Conservation (phyloP, 202 grass and related monocot species). For the Saccharum hybrid region DNA sequence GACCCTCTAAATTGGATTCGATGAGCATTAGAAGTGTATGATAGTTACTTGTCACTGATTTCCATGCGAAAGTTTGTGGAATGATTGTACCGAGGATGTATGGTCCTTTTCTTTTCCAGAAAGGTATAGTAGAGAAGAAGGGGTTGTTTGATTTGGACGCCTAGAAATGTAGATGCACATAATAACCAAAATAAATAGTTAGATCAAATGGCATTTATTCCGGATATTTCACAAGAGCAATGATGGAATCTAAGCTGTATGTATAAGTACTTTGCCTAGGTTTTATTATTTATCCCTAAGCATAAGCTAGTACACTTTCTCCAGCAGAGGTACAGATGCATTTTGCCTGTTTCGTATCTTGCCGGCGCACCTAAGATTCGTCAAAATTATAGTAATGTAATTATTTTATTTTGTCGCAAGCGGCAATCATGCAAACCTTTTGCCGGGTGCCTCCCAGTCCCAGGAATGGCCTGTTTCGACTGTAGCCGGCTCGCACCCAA, state of each 20-base stretch:
- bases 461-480: neutral
- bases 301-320: neutral
- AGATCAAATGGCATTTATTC: neutral
- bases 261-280: no score
- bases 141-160: no score
- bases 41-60: neutral
- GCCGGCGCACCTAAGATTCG: conserved; percentile 33
- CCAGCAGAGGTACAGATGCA: neutral
- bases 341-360: conserved; percentile 11
- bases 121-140: no score
- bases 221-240: neutral
- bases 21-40: no score
- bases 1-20: no score
- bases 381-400: neutral
- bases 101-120: no score
- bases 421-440: conserved; percentile 33
- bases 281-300: neutral
- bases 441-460: neutral
- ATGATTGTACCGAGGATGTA: neutral
- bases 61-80: neutral
- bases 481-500: neutral
- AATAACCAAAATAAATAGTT: neutral
- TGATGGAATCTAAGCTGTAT: neutral
- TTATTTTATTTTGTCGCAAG: neutral
- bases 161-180: no score